These are phyloP conservation scores for Stromatinia cepivora DNA, from an alignment of 2,329 filamentous ascomycete species.

Conservation along the genomic window DNA sequence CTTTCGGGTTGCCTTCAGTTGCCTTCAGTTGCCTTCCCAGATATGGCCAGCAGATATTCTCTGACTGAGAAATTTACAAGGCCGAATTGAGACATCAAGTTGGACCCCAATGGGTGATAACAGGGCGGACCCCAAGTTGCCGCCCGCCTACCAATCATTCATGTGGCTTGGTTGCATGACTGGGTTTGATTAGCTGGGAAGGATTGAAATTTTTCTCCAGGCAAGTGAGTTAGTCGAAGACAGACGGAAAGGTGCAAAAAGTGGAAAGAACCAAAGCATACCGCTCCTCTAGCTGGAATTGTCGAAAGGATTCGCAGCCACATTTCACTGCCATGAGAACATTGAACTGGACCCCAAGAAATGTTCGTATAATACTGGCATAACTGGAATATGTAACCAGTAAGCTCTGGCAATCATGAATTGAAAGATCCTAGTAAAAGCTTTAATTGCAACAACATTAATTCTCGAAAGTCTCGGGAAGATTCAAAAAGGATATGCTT, in stretches of 20 bases:
- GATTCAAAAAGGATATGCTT: neutral
- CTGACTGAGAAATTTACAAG: too few relatives aligned
- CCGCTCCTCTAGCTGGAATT: neutral
- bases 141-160: neutral
- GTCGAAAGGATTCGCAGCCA: slow-evolving; percentile 7
- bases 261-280: neutral
- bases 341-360: neutral
- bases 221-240: neutral
- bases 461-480: neutral
- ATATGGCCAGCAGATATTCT: neutral
- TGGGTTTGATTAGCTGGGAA: neutral
- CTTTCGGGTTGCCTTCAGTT: neutral
- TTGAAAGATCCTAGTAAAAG: neutral
- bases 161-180: neutral
- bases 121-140: neutral
- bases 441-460: neutral
- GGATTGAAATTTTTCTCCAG: neutral
- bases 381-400: neutral
- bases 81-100: slow-evolving; percentile 1
- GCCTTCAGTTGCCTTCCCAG: neutral
- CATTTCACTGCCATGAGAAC: neutral
- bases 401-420: neutral
- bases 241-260: neutral
- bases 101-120: neutral
- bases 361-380: neutral